phyloP scores from a whole-genome alignment of 2,329 filamentous ascomycete species.

The Sordariomycetes sp. region DNA sequence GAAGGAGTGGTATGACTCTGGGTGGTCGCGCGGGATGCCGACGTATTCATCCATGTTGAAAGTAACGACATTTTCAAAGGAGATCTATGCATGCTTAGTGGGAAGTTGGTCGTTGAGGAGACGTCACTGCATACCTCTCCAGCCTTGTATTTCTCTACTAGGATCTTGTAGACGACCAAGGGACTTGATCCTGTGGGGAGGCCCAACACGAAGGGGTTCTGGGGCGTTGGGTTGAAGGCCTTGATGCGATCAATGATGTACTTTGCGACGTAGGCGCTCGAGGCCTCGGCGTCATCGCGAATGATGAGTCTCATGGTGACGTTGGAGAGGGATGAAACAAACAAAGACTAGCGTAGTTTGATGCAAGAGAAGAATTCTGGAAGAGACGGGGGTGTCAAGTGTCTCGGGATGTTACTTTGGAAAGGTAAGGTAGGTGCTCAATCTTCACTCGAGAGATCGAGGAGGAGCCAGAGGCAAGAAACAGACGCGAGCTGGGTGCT shows the following conservation, averaged over 20 bases:
- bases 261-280: conserved; percentile 69
- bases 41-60: conserved; percentile 96
- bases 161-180: conserved; percentile 65
- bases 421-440: conserved; percentile 1
- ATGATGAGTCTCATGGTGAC: conserved; percentile 72
- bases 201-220: conserved; percentile 72
- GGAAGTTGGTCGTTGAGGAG: background rate
- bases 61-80: conserved; percentile 80
- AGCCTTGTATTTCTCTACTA: conserved; percentile 63
- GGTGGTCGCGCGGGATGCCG: conserved; percentile 71
- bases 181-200: conserved; percentile 79
- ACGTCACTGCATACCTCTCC: conserved; percentile 34
- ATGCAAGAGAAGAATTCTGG: conserved; percentile 1
- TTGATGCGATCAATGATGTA: conserved; percentile 80
- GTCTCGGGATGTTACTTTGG: background rate
- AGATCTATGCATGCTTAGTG: conserved; percentile 44
- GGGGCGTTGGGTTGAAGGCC: conserved; percentile 60
- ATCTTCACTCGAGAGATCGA: conserved; percentile 6
- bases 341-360: background rate
- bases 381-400: background rate
- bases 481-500: background rate
- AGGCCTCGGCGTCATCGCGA: conserved; percentile 58
- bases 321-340: conserved; percentile 4
- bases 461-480: conserved; percentile 4
- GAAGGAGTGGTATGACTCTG: conserved; percentile 82